A percentile compares a stretch with the other conserved stretches of the same genome.
phyloP scores from a whole-genome alignment of 1,284 basidiomycete species.

The Cutaneotrichosporon mucoides region DNA sequence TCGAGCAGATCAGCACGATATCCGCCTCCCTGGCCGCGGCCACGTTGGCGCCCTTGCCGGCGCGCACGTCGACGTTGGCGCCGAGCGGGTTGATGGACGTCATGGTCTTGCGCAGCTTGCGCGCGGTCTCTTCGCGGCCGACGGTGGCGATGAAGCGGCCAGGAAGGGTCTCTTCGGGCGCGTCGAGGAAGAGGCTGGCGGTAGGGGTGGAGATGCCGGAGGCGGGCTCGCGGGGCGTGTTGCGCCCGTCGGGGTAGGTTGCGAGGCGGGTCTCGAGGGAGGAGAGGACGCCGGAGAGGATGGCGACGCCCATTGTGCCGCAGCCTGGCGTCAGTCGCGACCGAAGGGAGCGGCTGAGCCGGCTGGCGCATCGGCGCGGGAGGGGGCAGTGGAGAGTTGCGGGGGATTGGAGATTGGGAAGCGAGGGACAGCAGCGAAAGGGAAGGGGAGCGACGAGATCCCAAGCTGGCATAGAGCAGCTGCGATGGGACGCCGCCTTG shows the following conservation, averaged over 20 bases:
- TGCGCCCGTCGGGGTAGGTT: slow-evolving; percentile 16
- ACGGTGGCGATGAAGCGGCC: slow-evolving; percentile 87
- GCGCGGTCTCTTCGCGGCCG: slow-evolving; percentile 68
- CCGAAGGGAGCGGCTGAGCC: too few species aligned
- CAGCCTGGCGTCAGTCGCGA: slow-evolving; percentile 61
- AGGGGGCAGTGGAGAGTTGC: too few species aligned
- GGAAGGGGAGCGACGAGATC: too few species aligned
- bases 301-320: slow-evolving; percentile 97
- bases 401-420: too few species aligned
- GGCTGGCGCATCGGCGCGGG: too few species aligned
- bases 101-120: slow-evolving; percentile 66
- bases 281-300: slow-evolving; percentile 66
- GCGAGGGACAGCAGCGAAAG: too few species aligned
- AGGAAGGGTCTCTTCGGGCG: slow-evolving; percentile 66
- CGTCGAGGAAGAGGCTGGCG: slow-evolving; percentile 47
- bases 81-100: slow-evolving; percentile 56
- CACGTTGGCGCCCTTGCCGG: slow-evolving; percentile 62
- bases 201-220: slow-evolving; percentile 74
- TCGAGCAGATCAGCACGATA: slow-evolving; percentile 86
- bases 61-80: slow-evolving; percentile 64
- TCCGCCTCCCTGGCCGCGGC: slow-evolving; percentile 68
- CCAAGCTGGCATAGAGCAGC: too few species aligned
- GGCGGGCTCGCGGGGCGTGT: slow-evolving; percentile 58
- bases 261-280: slow-evolving; percentile 42
- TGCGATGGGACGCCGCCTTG: too few species aligned